Percentiles rank a stretch among this genome's conserved stretches.
phyloP scores from a whole-genome alignment of 2,329 filamentous ascomycete species.

The Trichoderma brevicompactum region DNA sequence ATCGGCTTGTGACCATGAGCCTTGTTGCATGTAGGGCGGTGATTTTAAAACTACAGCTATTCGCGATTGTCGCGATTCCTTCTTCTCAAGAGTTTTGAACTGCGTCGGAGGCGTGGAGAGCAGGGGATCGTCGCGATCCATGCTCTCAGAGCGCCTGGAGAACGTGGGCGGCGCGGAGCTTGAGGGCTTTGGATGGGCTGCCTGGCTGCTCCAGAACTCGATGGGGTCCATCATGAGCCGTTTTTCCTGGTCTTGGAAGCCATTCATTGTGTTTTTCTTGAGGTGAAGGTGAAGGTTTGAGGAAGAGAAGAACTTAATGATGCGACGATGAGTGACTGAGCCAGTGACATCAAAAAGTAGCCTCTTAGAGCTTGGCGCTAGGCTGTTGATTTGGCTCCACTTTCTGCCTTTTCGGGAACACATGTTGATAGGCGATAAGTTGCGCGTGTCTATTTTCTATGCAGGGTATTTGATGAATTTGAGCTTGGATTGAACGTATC shows the following conservation, averaged over 20 bases:
- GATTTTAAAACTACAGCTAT: slow-evolving; percentile 35
- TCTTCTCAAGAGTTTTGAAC: neutral
- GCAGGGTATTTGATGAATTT: too few relatives aligned
- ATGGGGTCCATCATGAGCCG: slow-evolving; percentile 12
- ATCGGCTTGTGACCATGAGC: neutral
- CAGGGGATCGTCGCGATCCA: slow-evolving; percentile 35
- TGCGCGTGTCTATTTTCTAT: too few relatives aligned
- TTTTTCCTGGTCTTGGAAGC: neutral
- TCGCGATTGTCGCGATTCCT: slow-evolving; percentile 11
- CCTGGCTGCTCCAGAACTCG: slow-evolving; percentile 23
- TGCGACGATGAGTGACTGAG: too few relatives aligned
- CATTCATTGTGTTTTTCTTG: neutral
- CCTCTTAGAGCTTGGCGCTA: too few relatives aligned
- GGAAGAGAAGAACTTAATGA: neutral
- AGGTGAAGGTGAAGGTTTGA: neutral
- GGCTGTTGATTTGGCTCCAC: too few relatives aligned
- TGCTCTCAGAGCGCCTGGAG: slow-evolving; percentile 14
- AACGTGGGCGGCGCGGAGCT: neutral
- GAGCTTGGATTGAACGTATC: too few relatives aligned
- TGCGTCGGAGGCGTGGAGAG: slow-evolving; percentile 22
- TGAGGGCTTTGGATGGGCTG: neutral
- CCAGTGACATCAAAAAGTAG: too few relatives aligned
- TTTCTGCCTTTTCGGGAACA: neutral
- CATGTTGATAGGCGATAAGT: too few relatives aligned
- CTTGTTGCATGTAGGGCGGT: slow-evolving; percentile 26